Base-by-base conservation (phyloP, 23 red algal genomes). In the Agarophyton chilense region DNA sequence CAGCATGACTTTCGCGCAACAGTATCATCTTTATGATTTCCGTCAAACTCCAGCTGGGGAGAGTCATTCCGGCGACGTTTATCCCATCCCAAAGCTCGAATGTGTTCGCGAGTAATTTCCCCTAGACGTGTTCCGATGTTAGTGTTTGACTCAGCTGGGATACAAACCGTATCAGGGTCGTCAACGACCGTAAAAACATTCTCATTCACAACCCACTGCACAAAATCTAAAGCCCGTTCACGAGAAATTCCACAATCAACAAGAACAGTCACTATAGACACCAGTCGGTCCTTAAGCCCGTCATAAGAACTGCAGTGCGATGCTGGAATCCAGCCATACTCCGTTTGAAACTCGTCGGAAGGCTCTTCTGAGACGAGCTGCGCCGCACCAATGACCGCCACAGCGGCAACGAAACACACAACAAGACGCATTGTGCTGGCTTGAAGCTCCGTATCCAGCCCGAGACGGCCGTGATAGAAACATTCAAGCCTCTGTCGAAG, bases 1-100 rank as follows among this genome's bases (percentile, higher is more conserved):
- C 64, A 70, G 64, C 64, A 70, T 14, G 64, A 70, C 64, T 70
- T 70, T 42, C 40, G 64, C 13, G 64, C 64, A 42, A 70, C 17
- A 19, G 64, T 70, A 26, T 70, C 38, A 42, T 70, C 64, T 22
- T 33, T 70, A 70, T 70, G 32, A 18, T 19, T 70, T 70, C 64
- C 64, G 19, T 70, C 64, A 70, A 70, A 70, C 64, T 19, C 64
- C 11, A 70, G 38, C 64, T 70, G 32, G 28, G 64, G 64, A 70
- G 64, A 36, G 19, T 70, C 64, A 42, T 70, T 33, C 0, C 64
- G 64, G 18, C 64, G 64, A 1, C 64, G 64, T 26, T 70, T 70
- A 6, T 70, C 64, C 64, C 32, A 70, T 42, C 64, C 32, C 64
- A n/a, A 39, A 6, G n/a, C 21, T 21, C 64, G 34, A 41, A 36